Evolutionary conservation across 2,329 filamentous ascomycete species (phyloP), one percentile per base, ranked within the genome.

Genomic region (Microdochium trichocladiopsis): DNA sequence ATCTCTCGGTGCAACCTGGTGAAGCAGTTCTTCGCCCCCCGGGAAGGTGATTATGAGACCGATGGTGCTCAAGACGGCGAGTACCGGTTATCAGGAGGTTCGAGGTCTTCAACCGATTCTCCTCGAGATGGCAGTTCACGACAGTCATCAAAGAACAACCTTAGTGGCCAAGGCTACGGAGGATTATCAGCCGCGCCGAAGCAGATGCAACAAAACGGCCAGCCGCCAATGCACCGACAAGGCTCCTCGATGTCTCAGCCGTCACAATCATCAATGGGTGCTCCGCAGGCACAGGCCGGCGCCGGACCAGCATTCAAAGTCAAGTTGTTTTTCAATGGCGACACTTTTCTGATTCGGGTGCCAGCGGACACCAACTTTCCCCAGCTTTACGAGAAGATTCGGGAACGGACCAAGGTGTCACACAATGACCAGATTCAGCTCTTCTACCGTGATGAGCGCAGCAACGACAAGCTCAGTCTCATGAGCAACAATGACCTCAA

Each of bases 261-360:
- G 5, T 79, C 78, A 0, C 77, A 80, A 49, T 79, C 77, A 36
- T 86, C 79, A 5, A 68, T 84, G 53, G 75, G 76, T 10, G 75
- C 75, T 1, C 74, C 71, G 18, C 66, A 77, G 50, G 72, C 70
- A 55, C 71, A 75, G 51, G 66, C 23, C 5, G 16, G 9, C 21
- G 9, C 69, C 31, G 64, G 72, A 6, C 72, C 78, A 8, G 79
- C 83, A 3, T 86, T 96, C 74, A 97, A 96, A 70, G 88, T 97
- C 66, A 97, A 97, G 72, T 87, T 96, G 51, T 94, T 89, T 73
- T 96, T 90, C 73, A 88, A 93, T 58, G 87, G 92, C 55, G 93
- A 96, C 59, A 83, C 95, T 52, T 93, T 96, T 59, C 88, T 94
- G 47, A 91, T 99, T 62, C 86, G 92, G 31, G 90, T 97, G 52